phyloP scores from a whole-genome alignment of 306 rosid species.

The Styphnolobium japonicum region DNA sequence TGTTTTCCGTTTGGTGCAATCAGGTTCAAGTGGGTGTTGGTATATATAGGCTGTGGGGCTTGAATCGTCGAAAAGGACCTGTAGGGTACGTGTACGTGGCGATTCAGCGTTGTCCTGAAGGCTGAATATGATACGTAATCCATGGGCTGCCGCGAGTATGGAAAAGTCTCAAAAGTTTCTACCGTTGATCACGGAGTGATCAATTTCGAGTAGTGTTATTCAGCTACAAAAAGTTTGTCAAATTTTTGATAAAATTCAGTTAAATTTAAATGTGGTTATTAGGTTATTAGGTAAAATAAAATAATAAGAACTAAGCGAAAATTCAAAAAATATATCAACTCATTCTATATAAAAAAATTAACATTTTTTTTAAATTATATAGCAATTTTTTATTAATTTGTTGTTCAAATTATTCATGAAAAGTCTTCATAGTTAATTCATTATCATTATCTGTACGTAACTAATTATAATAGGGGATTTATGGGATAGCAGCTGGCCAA shows the following conservation, averaged over 20 bases:
- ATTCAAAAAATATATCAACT: too few species aligned
- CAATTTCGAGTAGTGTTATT: too few species aligned
- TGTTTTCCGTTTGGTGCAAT: not conserved
- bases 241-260: too few species aligned
- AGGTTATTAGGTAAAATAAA: too few species aligned
- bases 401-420: not conserved
- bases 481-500: too few species aligned
- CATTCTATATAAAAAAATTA: too few species aligned
- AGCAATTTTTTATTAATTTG: too few species aligned
- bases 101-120: not conserved
- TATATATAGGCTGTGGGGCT: conserved; percentile 1
- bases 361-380: too few species aligned
- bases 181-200: conserved; percentile 1
- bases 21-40: not conserved
- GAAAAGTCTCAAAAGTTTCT: not conserved
- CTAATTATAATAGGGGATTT: too few species aligned
- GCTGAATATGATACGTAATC: not conserved
- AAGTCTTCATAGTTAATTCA: not conserved
- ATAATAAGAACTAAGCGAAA: too few species aligned
- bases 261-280: too few species aligned
- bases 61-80: conserved; percentile 2
- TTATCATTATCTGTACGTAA: not conserved
- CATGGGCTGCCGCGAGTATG: not conserved
- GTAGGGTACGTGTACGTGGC: not conserved
- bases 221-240: too few species aligned